A percentile compares a stretch with the other conserved stretches of the same genome.
Evolutionary conservation across 2,329 filamentous ascomycete genomes (phyloP).

Genomic region (Sphaerulina vaccinii): DNA sequence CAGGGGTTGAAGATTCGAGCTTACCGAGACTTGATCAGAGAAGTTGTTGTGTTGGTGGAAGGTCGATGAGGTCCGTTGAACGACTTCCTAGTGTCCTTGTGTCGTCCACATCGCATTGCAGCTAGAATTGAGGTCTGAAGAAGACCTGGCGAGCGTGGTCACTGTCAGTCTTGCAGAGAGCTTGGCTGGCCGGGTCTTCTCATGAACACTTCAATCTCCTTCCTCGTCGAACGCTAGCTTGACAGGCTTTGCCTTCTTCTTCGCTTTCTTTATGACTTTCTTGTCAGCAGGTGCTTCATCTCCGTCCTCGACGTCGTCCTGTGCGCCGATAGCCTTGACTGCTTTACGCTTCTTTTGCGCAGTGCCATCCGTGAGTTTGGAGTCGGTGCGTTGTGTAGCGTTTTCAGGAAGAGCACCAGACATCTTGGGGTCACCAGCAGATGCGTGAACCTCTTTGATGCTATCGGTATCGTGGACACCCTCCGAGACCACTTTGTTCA

Average conservation of each 20-base stretch:
- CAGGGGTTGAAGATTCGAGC: not conserved
- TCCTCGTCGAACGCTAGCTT: constrained; percentile 40
- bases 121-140: too few relatives aligned
- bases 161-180: too few relatives aligned
- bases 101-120: too few relatives aligned
- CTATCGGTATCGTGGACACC: constrained; percentile 14
- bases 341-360: constrained; percentile 40
- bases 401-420: constrained; percentile 32
- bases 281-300: constrained; percentile 18
- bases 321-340: constrained; percentile 37
- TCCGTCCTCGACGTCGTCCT: constrained; percentile 24
- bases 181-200: too few relatives aligned
- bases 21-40: not conserved
- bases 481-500: constrained; percentile 2
- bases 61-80: not conserved
- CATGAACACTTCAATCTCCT: constrained; percentile 22
- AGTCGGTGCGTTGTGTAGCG: constrained; percentile 17
- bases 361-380: constrained; percentile 26
- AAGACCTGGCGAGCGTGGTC: too few relatives aligned
- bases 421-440: constrained; percentile 23
- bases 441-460: constrained; percentile 28
- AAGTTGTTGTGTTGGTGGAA: not conserved
- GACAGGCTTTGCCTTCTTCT: constrained; percentile 38
- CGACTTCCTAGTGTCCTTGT: too few relatives aligned
- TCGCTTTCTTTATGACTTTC: constrained; percentile 32